Evolutionary conservation across 371 early-diverging fungal genomes (phyloP).

Genomic region (Saksenaea oblongispora): DNA sequence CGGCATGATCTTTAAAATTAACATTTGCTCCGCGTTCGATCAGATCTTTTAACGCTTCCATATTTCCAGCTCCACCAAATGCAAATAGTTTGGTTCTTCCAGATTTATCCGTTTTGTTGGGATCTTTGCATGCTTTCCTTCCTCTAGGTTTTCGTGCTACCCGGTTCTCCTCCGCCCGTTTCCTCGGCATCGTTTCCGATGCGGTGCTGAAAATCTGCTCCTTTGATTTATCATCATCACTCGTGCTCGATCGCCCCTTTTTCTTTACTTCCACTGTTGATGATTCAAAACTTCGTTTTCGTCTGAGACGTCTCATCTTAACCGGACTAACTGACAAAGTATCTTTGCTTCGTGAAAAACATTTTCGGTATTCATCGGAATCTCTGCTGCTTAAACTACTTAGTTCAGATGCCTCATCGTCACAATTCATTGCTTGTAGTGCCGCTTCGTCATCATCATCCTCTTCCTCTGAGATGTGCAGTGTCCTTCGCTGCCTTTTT

Average conservation of each 20-base stretch:
- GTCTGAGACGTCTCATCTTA: not conserved
- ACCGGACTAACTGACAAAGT: not conserved
- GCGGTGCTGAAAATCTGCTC: not conserved
- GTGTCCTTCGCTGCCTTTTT: not conserved
- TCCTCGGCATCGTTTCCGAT: not conserved
- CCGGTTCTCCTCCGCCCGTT: not conserved
- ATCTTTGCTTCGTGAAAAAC: not conserved
- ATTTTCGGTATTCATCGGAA: not conserved
- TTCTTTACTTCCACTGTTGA: not conserved
- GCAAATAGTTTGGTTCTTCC: slow-evolving; percentile 56
- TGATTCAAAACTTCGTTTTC: not conserved
- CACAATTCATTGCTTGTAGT: not conserved
- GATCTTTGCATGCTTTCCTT: slow-evolving; percentile 32
- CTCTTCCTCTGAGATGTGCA: slow-evolving; percentile 15
- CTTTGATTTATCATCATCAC: not conserved
- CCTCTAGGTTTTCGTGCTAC: slow-evolving; percentile 11
- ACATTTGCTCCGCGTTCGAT: slow-evolving; percentile 52
- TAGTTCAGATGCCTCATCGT: not conserved
- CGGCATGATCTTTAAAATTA: slow-evolving; percentile 60
- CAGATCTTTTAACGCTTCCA: slow-evolving; percentile 44
- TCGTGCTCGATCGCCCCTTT: slow-evolving; percentile 13
- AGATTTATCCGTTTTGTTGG: slow-evolving; percentile 53
- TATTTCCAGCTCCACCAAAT: slow-evolving; percentile 41
- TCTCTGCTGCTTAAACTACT: not conserved
- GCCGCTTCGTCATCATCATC: slow-evolving; percentile 21